A percentile compares a stretch with the other conserved stretches of the same genome.
Evolutionary conservation across 2,329 filamentous ascomycete species (phyloP).

Genomic region (Colletotrichum liriopes): DNA sequence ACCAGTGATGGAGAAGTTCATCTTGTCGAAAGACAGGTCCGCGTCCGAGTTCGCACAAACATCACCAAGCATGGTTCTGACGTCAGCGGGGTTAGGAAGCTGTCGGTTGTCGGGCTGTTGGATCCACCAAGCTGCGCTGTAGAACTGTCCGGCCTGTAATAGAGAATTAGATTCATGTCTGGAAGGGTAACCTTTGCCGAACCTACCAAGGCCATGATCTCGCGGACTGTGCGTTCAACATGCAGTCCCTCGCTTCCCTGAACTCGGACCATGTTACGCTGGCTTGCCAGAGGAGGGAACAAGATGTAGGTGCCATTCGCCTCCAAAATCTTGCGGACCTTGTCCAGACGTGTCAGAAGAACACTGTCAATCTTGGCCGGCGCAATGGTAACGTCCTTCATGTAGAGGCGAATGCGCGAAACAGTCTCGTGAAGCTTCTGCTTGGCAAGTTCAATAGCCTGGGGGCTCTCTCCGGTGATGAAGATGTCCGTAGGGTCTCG

Average conservation of each 20-base stretch:
- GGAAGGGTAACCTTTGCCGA: constrained; percentile 35
- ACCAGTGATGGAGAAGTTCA: constrained; percentile 93
- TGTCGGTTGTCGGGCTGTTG: constrained; percentile 55
- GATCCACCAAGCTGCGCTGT: constrained; percentile 94
- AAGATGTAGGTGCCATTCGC: constrained; percentile 96
- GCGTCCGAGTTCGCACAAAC: constrained; percentile 97
- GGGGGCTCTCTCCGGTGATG: constrained; percentile 90
- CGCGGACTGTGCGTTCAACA: constrained; percentile 93
- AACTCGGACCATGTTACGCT: constrained; percentile 87
- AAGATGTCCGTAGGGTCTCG: constrained; percentile 93
- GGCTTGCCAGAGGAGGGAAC: constrained; percentile 89
- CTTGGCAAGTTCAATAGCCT: constrained; percentile 90
- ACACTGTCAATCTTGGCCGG: constrained; percentile 96
- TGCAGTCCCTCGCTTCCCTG: constrained; percentile 95
- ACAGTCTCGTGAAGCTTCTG: constrained; percentile 91
- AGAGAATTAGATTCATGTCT: constrained; percentile 46
- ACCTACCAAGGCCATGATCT: constrained; percentile 93
- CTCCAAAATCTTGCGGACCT: constrained; percentile 98
- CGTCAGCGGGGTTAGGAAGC: constrained; percentile 77
- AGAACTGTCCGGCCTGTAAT: constrained; percentile 90
- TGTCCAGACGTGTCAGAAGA: constrained; percentile 90
- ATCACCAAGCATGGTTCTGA: constrained; percentile 92
- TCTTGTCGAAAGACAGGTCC: constrained; percentile 94
- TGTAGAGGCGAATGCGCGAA: constrained; percentile 83
- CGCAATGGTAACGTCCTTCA: constrained; percentile 93